Base-by-base conservation (phyloP, 768 basidiomycete genomes). In the Gautieria morchelliformis region DNA sequence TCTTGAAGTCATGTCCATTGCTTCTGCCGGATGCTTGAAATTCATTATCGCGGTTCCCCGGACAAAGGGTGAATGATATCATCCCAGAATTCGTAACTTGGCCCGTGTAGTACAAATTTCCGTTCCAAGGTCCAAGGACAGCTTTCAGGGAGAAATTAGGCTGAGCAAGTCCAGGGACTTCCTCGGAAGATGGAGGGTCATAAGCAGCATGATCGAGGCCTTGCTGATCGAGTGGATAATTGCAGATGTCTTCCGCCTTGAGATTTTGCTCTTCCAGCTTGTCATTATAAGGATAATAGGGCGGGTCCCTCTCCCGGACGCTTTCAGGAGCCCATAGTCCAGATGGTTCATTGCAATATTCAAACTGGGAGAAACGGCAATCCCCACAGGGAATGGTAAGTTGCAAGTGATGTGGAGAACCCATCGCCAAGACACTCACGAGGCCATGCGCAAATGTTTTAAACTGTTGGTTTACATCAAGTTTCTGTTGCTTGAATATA, bases 391-490 rank as follows among this genome's bases (percentile, higher is more conserved):
- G 3, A 44, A 44, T 12, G 20, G 17, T 19, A 44, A 44, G 17
- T 19, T 14, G 35, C 35, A 14, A 44, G 8, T 17, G 14, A n/a
- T 44, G 42, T n/a, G 20, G 42, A 8, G 17, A 44, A 19, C 14
- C 10, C 35, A 37, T 37, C 35, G 14, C 35, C 35, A 19, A 39
- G 41, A 8, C 10, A 61, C 64, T 10, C 54, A 67, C 68, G 48
- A 70, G n/a, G 1, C 65, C 67, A 53, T 63, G 62, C 0, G 69
- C 61, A 40, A 65, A 64, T 0, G 48, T 52, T 22, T 62, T 61
- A 47, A 68, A 68, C 24, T 68, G 64, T 22, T 65, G 59, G 8
- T 57, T 63, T 11, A 61, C 32, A 41, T 67, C 66, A 5, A 63
- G 56, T 44, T 61, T 67, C 51, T 64, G 65, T 37, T 65, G 63